Conservation (phyloP, 2,329 filamentous ascomycete genomes). For the Coniosporium tulheliwenetii region DNA sequence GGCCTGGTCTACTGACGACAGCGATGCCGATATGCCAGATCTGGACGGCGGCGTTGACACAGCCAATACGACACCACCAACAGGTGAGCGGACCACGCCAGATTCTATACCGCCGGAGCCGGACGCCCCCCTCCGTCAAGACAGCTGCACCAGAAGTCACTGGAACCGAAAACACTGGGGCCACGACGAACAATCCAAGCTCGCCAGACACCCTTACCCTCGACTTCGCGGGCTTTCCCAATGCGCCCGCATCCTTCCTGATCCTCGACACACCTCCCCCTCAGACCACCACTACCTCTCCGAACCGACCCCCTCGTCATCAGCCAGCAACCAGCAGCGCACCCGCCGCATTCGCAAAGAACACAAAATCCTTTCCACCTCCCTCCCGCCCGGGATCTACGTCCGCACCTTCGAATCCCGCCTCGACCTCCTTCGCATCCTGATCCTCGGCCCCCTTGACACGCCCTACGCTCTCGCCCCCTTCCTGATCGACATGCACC, state of each 20-base stretch:
- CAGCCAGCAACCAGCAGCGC: constrained; percentile 11
- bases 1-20: constrained; percentile 24
- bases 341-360: constrained; percentile 40
- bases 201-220: too few species aligned
- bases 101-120: too few species aligned
- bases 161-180: too few species aligned
- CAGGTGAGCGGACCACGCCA: too few species aligned
- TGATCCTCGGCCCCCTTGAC: constrained; percentile 42
- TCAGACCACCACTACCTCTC: constrained; percentile 24
- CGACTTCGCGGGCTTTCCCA: constrained; percentile 3
- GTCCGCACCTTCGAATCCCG: constrained; percentile 44
- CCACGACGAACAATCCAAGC: too few species aligned
- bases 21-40: constrained; percentile 15
- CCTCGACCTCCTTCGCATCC: constrained; percentile 40
- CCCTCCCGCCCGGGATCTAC: constrained; percentile 40
- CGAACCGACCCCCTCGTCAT: constrained; percentile 4
- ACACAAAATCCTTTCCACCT: constrained; percentile 38
- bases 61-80: too few species aligned
- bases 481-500: constrained; percentile 43
- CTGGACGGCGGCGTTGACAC: too few species aligned
- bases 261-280: constrained; percentile 28
- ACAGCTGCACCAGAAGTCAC: too few species aligned
- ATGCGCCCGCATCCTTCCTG: constrained; percentile 13
- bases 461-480: constrained; percentile 47
- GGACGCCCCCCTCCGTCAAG: too few species aligned